Evolutionary conservation across 805 yeast genomes (phyloP), one percentile per base, ranked within the genome.

Genomic region (Peterozyma toletana): DNA sequence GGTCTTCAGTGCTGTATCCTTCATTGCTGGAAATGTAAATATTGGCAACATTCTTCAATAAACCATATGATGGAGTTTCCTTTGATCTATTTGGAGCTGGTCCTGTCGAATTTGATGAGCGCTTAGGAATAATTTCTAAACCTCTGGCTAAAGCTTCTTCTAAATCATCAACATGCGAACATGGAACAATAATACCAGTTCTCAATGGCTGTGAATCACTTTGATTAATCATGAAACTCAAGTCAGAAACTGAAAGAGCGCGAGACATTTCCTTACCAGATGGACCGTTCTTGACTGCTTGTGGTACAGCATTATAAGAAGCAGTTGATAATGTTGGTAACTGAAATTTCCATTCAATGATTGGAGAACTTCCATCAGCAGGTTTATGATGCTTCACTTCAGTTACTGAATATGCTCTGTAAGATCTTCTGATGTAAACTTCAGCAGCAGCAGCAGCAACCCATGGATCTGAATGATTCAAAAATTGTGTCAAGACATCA

Each of bases 371-470:
- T 9, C 71, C 75, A 44, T 76, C 72, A 43, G 64, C 71, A 31
- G 69, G 61, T 54, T 68, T 66, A 50, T 74, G 77, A 57, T 87
- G 86, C 43, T 70, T 67, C 43, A 95, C 76, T 50, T 82, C 84
- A 44, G 86, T 83, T 49, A 93, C 83, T 35, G 88, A 83, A 68
- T 95, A 93, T 34, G 98, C 98, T 58, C 98, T 81, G 72, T 90
- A 93, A 38, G 98, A 95, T 64, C 99, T 84, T 64, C 98, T 84
- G 48, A 90, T 83, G 64, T 93, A 93, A 47, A 93, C 96, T 67
- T 93, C 97, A 38, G 96, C 88, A 33, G 99, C 98, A 33, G 99
- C 98, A 52, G 91, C 78, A 3, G 91, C 85, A 48, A 93, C 91
- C 74, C 87, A 86, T 39, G 84, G 86, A 58, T 95, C 97, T 11